These are phyloP conservation scores for Pestalotiopsis sp. DNA, from an alignment of 2,329 filamentous ascomycete genomes.

Conservation along the genomic window DNA sequence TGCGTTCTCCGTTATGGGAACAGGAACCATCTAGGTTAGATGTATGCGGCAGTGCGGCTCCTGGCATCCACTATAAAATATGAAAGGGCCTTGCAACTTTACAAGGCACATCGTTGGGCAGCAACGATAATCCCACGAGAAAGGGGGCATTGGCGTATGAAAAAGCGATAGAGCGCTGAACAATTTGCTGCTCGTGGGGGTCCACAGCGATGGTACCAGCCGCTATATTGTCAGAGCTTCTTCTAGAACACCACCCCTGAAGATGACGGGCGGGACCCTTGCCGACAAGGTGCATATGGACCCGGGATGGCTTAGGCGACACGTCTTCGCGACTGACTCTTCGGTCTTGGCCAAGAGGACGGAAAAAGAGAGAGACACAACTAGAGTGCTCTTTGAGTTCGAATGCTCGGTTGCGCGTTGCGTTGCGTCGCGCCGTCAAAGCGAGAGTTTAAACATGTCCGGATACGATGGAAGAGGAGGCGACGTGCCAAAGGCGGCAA, in stretches of 20 bases:
- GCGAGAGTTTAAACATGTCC: neutral
- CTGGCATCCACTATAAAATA: neutral
- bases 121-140: slow-evolving; percentile 3
- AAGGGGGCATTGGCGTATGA: neutral
- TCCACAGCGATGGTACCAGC: neutral
- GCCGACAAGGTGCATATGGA: neutral
- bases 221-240: neutral
- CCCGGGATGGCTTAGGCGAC: neutral
- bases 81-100: neutral
- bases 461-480: neutral
- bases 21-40: neutral
- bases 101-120: neutral
- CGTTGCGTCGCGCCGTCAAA: neutral
- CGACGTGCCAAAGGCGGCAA: neutral
- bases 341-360: too few relatives aligned
- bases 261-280: slow-evolving; percentile 2
- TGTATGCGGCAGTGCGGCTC: neutral
- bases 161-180: neutral
- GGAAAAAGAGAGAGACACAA: too few relatives aligned
- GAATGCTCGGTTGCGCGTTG: neutral
- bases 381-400: neutral
- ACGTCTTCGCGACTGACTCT: neutral
- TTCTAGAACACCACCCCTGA: slow-evolving; percentile 7
- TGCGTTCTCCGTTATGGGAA: neutral
- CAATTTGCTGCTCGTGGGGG: slow-evolving; percentile 2